These are phyloP conservation scores for Crithidia brevicula DNA, from an alignment of 208 protist genomes.

Conservation along the genomic window DNA sequence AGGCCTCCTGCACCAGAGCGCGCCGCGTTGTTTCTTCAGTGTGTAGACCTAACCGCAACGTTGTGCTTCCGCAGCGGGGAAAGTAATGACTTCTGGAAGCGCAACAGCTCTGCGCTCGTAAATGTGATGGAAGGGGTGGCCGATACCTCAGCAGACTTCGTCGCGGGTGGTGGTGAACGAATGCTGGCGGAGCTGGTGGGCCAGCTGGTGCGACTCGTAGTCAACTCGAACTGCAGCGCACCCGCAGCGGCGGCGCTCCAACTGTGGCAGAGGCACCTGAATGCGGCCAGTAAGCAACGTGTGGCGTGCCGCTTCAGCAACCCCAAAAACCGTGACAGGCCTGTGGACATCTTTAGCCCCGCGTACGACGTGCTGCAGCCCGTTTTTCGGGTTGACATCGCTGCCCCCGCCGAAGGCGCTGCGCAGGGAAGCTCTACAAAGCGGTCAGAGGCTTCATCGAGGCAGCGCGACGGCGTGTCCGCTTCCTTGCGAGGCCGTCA, in stretches of 20 bases:
- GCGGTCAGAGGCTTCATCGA: neutral
- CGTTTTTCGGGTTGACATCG: slow-evolving; percentile 24
- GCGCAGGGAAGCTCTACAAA: neutral
- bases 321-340: slow-evolving; percentile 36
- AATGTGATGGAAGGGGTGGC: neutral
- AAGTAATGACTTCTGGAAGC: slow-evolving; percentile 12
- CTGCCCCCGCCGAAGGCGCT: neutral
- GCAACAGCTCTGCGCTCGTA: neutral
- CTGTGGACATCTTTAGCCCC: slow-evolving; percentile 43
- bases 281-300: slow-evolving; percentile 12
- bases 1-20: neutral
- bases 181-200: slow-evolving; percentile 26
- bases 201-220: slow-evolving; percentile 45
- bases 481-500: neutral
- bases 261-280: slow-evolving; percentile 30
- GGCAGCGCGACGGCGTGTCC: neutral
- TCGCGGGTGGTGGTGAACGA: slow-evolving; percentile 3
- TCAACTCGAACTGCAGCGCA: slow-evolving; percentile 29
- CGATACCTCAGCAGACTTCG: neutral
- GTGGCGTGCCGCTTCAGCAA: slow-evolving; percentile 36
- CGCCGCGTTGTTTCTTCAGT: slow-evolving; percentile 7
- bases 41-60: slow-evolving; percentile 19
- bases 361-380: slow-evolving; percentile 33
- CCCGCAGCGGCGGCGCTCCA: slow-evolving; percentile 13
- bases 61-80: slow-evolving; percentile 17